A percentile compares a stretch with the other conserved stretches of the same genome.
phyloP scores from a whole-genome alignment of 2,329 filamentous ascomycete species.

The Sphaerostilbella broomeana region DNA sequence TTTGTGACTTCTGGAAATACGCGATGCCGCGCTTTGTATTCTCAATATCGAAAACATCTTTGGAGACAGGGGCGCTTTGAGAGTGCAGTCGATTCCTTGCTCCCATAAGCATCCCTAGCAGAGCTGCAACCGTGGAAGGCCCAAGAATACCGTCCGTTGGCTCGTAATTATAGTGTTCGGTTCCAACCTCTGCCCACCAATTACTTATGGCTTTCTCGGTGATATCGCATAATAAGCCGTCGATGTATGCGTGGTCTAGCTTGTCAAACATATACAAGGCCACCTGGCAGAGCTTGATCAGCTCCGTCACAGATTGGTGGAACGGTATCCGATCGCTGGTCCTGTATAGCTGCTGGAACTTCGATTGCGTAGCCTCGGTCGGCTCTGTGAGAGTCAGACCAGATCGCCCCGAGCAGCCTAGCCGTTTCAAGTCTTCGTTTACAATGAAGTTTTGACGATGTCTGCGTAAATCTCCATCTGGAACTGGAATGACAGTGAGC shows the following conservation, averaged over 20 bases:
- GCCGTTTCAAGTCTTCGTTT: conserved; percentile 86
- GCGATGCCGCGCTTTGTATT: conserved; percentile 76
- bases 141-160: conserved; percentile 89
- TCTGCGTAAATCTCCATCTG: conserved; percentile 74
- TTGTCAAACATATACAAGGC: conserved; percentile 84
- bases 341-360: conserved; percentile 86
- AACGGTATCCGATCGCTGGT: conserved; percentile 77
- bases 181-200: conserved; percentile 94
- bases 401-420: conserved; percentile 86
- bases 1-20: conserved; percentile 84
- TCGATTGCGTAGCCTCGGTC: conserved; percentile 74
- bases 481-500: conserved; percentile 84
- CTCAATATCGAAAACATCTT: conserved; percentile 85
- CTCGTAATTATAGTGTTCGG: conserved; percentile 86
- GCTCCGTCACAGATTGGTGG: conserved; percentile 71
- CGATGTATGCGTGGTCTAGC: conserved; percentile 79
- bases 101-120: conserved; percentile 83
- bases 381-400: conserved; percentile 76
- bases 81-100: conserved; percentile 84
- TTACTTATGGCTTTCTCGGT: conserved; percentile 85
- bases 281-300: conserved; percentile 86
- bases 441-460: conserved; percentile 83
- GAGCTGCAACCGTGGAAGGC: conserved; percentile 80
- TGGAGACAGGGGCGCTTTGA: conserved; percentile 73
- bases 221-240: conserved; percentile 86